Evolutionary conservation across 2,329 filamentous ascomycete genomes (phyloP), one percentile per base, ranked within the genome.

Genomic region (Colletotrichum theobromicola): DNA sequence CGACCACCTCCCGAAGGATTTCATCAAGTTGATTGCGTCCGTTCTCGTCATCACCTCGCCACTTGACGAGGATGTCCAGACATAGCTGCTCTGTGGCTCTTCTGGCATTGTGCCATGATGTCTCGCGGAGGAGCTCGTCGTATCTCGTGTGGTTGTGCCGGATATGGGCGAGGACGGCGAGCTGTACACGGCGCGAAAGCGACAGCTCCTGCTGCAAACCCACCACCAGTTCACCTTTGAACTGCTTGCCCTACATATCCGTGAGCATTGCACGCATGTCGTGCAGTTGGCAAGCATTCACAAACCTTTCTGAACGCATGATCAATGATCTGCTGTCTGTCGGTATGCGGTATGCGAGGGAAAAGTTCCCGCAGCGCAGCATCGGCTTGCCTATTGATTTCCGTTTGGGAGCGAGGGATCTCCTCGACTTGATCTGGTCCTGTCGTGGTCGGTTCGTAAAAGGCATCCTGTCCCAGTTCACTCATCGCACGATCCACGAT

Each of bases 41-140:
- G 21, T 89, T 93, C 80, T 93, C 92, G 81, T 93, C 92, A 78
- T 93, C 92, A 70, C 92, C 92, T 84, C 92, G 91, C 92, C 92
- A 93, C 89, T 93, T 93, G 86, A 93, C 89, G 81, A 93, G 89
- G 67, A 91, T 86, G 77, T 93, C 91, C 60, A 93, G 84, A 76
- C 92, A 93, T 16, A 91, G 84, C 35, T 87, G 82, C 78, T 93
- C 90, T 58, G 93, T 91, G 53, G 88, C 87, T 82, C 89, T 92
- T 76, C 92, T 87, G 67, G 91, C 91, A 79, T 90, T 90, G 65
- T 86, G 83, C 86, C 90, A 93, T 21, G 83, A 85, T 7, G 90
- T 90, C 78, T 93, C 89, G 78, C 82, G 88, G 18, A 93, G 83
- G 21, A 93, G 84, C 72, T 88, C 81, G 79, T 93, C 92, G 83